A percentile compares a stretch with the other conserved stretches of the same genome.
Evolutionary conservation across 2,329 filamentous ascomycete genomes (phyloP).

Genomic region (Botrytis deweyae): DNA sequence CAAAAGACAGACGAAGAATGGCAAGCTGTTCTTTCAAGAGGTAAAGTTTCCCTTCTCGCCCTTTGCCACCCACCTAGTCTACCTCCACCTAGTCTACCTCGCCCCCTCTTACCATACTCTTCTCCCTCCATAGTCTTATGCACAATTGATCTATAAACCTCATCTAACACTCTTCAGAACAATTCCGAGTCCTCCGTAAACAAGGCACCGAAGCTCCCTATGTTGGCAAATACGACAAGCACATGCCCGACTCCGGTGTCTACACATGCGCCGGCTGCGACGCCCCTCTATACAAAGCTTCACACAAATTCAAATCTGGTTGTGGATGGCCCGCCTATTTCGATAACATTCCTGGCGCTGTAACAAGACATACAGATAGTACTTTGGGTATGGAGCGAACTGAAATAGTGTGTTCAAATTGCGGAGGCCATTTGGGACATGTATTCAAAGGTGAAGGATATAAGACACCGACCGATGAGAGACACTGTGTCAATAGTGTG

Average conservation of each 20-base stretch:
- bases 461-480: slow-evolving; percentile 84
- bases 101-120: not conserved
- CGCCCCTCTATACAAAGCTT: slow-evolving; percentile 86
- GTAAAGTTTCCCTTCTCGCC: slow-evolving; percentile 42
- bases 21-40: slow-evolving; percentile 76
- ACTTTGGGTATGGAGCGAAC: slow-evolving; percentile 80
- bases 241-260: slow-evolving; percentile 71
- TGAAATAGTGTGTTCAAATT: slow-evolving; percentile 93
- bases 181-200: slow-evolving; percentile 89
- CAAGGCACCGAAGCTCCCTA: slow-evolving; percentile 86
- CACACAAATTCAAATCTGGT: slow-evolving; percentile 92
- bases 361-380: slow-evolving; percentile 75
- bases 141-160: slow-evolving; percentile 10
- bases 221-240: slow-evolving; percentile 83
- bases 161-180: slow-evolving; percentile 59
- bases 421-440: slow-evolving; percentile 87
- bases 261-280: slow-evolving; percentile 88
- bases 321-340: slow-evolving; percentile 99
- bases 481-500: slow-evolving; percentile 94
- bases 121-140: not conserved
- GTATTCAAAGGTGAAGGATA: slow-evolving; percentile 90
- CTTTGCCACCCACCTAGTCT: not conserved
- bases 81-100: not conserved
- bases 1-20: slow-evolving; percentile 81
- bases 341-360: slow-evolving; percentile 88